Percentiles rank a stretch among this genome's conserved stretches.
phyloP scores from a whole-genome alignment of 495 filamentous ascomycete genomes.

The Thermochaetoides thermophila region DNA sequence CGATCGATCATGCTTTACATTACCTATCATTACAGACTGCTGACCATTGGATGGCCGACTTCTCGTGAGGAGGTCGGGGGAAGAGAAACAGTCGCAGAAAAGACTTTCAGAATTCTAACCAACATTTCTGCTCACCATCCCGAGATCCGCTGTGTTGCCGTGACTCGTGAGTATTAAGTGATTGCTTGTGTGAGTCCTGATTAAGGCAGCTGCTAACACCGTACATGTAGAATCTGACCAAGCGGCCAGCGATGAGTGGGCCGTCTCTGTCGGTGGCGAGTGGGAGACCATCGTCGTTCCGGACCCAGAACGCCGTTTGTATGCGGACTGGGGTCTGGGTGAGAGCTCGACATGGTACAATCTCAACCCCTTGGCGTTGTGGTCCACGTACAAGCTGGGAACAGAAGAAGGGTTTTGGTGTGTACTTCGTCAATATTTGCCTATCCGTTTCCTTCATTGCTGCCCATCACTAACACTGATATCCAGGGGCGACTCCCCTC shows the following conservation, averaged over 20 bases:
- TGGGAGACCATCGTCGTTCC: constrained; percentile 38
- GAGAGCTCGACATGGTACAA: constrained; percentile 37
- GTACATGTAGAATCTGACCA: constrained; percentile 40
- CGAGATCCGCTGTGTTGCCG: constrained; percentile 38
- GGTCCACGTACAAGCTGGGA: constrained; percentile 31
- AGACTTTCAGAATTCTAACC: constrained; percentile 3
- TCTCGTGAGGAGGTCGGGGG: no score
- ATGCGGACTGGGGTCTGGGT: constrained; percentile 41
- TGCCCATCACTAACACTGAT: not conserved
- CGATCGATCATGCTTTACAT: no score
- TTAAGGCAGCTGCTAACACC: constrained; percentile 6
- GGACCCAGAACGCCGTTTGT: constrained; percentile 36
- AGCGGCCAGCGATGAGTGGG: constrained; percentile 37
- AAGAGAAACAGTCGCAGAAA: no score
- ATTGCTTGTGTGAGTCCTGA: not conserved
- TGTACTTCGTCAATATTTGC: not conserved
- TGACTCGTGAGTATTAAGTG: constrained; percentile 28
- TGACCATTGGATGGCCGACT: no score
- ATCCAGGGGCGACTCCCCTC: not conserved
- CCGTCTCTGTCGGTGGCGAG: constrained; percentile 36
- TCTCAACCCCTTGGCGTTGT: constrained; percentile 30
- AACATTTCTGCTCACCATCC: constrained; percentile 23
- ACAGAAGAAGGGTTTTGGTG: constrained; percentile 42
- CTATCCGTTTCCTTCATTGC: not conserved
- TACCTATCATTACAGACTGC: no score